Evolutionary conservation across 164 flowering plant genomes (phyloP).

Genomic region (Houttuynia cordata): DNA sequence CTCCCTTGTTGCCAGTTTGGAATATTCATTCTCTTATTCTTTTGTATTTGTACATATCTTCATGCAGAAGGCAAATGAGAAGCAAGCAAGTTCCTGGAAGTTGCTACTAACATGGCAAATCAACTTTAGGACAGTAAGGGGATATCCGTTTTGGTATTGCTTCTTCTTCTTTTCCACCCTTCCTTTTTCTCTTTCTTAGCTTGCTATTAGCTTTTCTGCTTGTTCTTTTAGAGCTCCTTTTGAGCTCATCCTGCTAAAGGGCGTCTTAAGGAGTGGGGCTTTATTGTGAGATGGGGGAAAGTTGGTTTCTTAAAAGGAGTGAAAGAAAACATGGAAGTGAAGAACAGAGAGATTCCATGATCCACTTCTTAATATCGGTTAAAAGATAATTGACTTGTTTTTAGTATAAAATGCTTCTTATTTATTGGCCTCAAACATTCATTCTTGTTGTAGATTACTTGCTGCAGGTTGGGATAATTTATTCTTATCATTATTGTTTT

Average conservation of each 20-base stretch:
- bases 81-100: neutral
- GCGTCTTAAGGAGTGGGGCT: neutral
- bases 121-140: neutral
- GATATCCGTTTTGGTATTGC: neutral
- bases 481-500: neutral
- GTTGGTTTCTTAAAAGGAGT: neutral
- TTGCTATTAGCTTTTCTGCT: neutral
- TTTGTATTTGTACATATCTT: neutral
- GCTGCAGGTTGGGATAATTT: too few species aligned
- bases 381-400: neutral
- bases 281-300: neutral
- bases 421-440: neutral
- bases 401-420: neutral
- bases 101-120: neutral
- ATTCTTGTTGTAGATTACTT: conserved; percentile 1
- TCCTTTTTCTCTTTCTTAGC: conserved; percentile 1
- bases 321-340: neutral
- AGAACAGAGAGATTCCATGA: neutral
- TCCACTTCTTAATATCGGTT: too few species aligned
- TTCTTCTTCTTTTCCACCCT: neutral
- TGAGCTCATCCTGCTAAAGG: neutral
- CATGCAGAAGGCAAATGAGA: conserved; percentile 20
- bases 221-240: neutral
- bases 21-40: neutral
- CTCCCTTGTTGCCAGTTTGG: neutral